Conservation (phyloP, 2,329 filamentous ascomycete species). For the Neoascochyta sp. region DNA sequence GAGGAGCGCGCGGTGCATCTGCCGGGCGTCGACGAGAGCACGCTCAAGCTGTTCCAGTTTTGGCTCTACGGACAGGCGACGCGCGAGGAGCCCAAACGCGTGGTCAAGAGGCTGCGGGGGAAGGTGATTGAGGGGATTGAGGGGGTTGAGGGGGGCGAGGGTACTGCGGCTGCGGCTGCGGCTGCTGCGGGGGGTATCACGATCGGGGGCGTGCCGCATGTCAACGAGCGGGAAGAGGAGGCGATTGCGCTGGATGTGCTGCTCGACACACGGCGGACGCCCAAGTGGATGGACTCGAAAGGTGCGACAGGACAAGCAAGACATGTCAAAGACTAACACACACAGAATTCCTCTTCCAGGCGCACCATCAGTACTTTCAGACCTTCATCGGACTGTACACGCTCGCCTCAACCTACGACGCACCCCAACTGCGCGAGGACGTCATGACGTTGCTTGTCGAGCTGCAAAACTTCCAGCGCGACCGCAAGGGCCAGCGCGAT, state of each 20-base stretch:
- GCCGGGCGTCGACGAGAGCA: slow-evolving; percentile 7
- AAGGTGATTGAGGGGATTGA: slow-evolving; percentile 4
- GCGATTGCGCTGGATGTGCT: slow-evolving; percentile 3
- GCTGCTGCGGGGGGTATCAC: neutral
- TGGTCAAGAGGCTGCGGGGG: slow-evolving; percentile 6
- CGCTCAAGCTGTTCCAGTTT: slow-evolving; percentile 13
- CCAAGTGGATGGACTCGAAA: slow-evolving; percentile 5
- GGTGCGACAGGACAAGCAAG: too few species aligned
- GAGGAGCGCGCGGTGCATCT: slow-evolving; percentile 9
- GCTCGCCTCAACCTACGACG: slow-evolving; percentile 11
- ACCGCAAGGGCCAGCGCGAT: slow-evolving; percentile 4
- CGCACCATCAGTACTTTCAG: slow-evolving; percentile 8
- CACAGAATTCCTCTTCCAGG: slow-evolving; percentile 8
- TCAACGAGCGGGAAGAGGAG: slow-evolving; percentile 2
- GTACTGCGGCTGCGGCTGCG: neutral
- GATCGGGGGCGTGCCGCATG: neutral
- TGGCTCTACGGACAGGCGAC: slow-evolving; percentile 16
- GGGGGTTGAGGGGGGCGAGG: slow-evolving; percentile 3
- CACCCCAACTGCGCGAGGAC: slow-evolving; percentile 8
- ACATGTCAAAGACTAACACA: neutral
- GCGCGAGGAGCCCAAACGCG: slow-evolving; percentile 8
- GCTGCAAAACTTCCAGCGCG: slow-evolving; percentile 9
- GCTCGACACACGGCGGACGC: slow-evolving; percentile 6
- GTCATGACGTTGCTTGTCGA: slow-evolving; percentile 9
- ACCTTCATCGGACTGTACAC: slow-evolving; percentile 13